Base-by-base conservation (phyloP, 2,329 filamentous ascomycete genomes). In the Trichophyton schoenleinii region DNA sequence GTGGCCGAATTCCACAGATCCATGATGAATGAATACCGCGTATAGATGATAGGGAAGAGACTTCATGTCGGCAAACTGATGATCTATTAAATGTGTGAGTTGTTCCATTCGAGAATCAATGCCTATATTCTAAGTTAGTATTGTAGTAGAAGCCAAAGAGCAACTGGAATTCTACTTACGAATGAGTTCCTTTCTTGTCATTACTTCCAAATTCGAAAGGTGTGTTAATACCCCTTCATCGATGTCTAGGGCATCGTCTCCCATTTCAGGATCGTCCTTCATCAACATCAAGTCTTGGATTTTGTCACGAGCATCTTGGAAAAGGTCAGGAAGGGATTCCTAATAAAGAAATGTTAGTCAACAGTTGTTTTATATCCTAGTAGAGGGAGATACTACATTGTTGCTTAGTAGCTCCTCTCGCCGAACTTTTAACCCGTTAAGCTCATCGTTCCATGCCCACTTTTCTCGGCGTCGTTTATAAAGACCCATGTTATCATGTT, bases 21-120 rank as follows among this genome's bases (percentile, higher is more conserved):
- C 81, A 20, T 87, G 86, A 71, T 99, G 94, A 68, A 96, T 92
- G 69, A 99, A 95, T 36, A 96, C 88, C 0, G 92, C 89, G 67
- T 96, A 91, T 3, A 99, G 82, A 13, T 84, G 84, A 72, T 97
- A 99, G 9, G 86, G 83, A 55, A 89, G 78, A 28, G 83, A 77
- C 49, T 81, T 80, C 68, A 86, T 81, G 59, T 83, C 80, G 2
- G 79, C 78, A 68, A 91, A 92, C 59, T 87, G 80, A 2, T 74
- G 74, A 31, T 78, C 73, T 57, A 86, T 79, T 62, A 78, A 74
- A 3, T 73, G 68, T 62, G 81, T 75, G 0, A 81, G 73, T 11
- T 74, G 69, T 55, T 72, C 75, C 63, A 84, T 68, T 57, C 71
- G 78, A 1, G 75, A 69, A 25, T 77, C 70, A 66, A 76, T 71